Evolutionary conservation across 345 rosid genomes (phyloP).

Genomic region (Aquilaria sinensis): DNA sequence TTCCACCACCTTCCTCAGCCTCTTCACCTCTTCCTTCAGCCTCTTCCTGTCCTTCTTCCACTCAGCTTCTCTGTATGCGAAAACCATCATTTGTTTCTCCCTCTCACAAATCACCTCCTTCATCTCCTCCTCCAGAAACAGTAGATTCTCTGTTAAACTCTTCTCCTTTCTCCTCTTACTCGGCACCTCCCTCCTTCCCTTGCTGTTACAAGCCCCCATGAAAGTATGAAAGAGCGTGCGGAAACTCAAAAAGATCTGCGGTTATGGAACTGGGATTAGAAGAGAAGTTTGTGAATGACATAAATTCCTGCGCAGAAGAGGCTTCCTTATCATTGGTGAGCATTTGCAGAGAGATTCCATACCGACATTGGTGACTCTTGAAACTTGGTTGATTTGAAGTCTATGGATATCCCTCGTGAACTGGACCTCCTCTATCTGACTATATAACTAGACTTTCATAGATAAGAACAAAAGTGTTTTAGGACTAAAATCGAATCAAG

Average conservation of each 20-base stretch:
- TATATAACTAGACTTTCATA: no score
- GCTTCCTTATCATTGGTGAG: slow-evolving; percentile 22
- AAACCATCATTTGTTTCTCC: slow-evolving; percentile 38
- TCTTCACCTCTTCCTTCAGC: slow-evolving; percentile 57
- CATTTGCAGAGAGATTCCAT: background rate
- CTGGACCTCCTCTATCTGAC: background rate
- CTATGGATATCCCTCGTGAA: slow-evolving; percentile 22
- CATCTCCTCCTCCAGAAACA: slow-evolving; percentile 40
- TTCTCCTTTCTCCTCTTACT: slow-evolving; percentile 12
- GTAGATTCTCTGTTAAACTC: slow-evolving; percentile 31
- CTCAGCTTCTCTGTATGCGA: slow-evolving; percentile 50
- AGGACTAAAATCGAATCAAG: no score
- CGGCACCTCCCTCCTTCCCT: slow-evolving; percentile 20
- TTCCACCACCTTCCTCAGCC: slow-evolving; percentile 34
- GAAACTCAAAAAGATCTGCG: background rate
- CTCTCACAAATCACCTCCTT: slow-evolving; percentile 35
- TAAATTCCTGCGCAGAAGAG: slow-evolving; percentile 17
- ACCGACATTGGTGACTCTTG: no score
- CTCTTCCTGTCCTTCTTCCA: slow-evolving; percentile 68
- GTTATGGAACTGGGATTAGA: slow-evolving; percentile 11
- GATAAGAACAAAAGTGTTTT: no score
- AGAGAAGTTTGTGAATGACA: slow-evolving; percentile 25
- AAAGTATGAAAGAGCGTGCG: background rate
- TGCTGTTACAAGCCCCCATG: slow-evolving; percentile 48
- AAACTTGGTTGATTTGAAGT: no score